Percentiles rank a stretch among this genome's conserved stretches.
These are phyloP conservation scores for Citeromyces siamensis DNA, from an alignment of 1,139 yeast genomes.

Conservation along the genomic window DNA sequence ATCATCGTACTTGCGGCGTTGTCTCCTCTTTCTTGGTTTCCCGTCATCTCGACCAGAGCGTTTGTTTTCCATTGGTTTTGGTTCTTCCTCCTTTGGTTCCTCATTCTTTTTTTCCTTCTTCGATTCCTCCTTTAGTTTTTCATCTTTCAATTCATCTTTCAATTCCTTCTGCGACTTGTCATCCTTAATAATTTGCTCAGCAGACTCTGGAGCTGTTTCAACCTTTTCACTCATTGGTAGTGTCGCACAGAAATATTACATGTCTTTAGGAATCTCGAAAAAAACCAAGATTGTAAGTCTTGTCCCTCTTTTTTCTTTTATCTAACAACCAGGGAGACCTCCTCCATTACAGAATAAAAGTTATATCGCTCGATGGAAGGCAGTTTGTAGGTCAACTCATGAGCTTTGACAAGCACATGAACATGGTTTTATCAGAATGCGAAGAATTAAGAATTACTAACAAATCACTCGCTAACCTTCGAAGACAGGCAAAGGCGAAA, in stretches of 20 bases:
- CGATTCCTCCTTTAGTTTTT: constrained; percentile 7
- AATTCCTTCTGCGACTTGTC: constrained; percentile 12
- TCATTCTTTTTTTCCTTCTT: constrained; percentile 7
- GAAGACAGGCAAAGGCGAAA: constrained; percentile 18
- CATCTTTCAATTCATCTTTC: constrained; percentile 6
- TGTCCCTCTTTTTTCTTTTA: too few relatives aligned
- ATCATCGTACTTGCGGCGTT: constrained; percentile 36
- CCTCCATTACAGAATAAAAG: constrained; percentile 60
- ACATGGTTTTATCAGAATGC: constrained; percentile 73
- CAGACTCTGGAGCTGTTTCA: constrained; percentile 4
- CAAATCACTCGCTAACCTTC: constrained; percentile 33
- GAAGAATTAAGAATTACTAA: constrained; percentile 74
- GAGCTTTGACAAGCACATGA: constrained; percentile 87
- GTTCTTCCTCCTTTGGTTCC: constrained; percentile 5
- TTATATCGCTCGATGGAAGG: constrained; percentile 64
- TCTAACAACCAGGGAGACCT: constrained; percentile 69
- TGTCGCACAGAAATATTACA: too few relatives aligned
- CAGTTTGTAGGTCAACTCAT: constrained; percentile 68
- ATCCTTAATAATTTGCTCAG: constrained; percentile 10
- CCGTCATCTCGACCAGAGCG: not conserved
- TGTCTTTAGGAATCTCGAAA: constrained; percentile 8
- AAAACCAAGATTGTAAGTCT: too few relatives aligned
- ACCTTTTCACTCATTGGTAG: too few relatives aligned
- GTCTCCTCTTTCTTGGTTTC: constrained; percentile 14
- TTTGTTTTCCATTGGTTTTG: too few relatives aligned